Percentiles rank a stretch among this genome's conserved stretches.
Conservation (phyloP, 768 basidiomycete genomes). For the Gloeopeniophorella convolvens region DNA sequence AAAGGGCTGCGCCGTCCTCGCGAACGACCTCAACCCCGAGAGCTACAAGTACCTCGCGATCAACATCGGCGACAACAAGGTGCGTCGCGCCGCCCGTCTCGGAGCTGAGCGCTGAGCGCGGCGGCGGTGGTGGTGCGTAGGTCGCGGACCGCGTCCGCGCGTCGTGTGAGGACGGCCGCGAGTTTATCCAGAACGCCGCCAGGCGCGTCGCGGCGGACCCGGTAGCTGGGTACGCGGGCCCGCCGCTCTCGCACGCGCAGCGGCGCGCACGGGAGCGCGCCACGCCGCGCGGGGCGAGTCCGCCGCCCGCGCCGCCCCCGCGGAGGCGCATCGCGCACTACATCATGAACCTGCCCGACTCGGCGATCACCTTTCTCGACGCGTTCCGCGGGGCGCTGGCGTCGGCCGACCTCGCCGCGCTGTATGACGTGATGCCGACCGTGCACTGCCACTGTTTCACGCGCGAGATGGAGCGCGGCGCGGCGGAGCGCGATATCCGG, state of each 20-base stretch:
- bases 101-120: no score
- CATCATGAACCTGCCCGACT: constrained; percentile 97
- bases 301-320: constrained; percentile 24
- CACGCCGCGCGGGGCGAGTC: constrained; percentile 20
- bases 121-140: constrained; percentile 35
- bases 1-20: constrained; percentile 84
- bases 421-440: constrained; percentile 59
- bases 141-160: constrained; percentile 64
- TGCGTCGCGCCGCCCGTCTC: no score
- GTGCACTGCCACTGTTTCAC: constrained; percentile 98
- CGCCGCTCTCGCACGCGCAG: constrained; percentile 28
- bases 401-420: constrained; percentile 33
- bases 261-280: constrained; percentile 37
- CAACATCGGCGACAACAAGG: constrained; percentile 76
- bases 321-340: constrained; percentile 72
- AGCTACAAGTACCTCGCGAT: constrained; percentile 68
- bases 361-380: constrained; percentile 83
- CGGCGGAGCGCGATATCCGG: constrained; percentile 72
- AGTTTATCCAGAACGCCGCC: constrained; percentile 67
- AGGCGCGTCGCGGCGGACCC: constrained; percentile 53
- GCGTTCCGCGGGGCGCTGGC: constrained; percentile 72
- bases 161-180: constrained; percentile 78
- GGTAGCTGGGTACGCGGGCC: constrained; percentile 50
- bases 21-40: constrained; percentile 91
- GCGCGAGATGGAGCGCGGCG: constrained; percentile 62